Evolutionary conservation across 2,329 filamentous ascomycete species (phyloP), one percentile per base, ranked within the genome.

Genomic region (Pseudogymnoascus sp.): DNA sequence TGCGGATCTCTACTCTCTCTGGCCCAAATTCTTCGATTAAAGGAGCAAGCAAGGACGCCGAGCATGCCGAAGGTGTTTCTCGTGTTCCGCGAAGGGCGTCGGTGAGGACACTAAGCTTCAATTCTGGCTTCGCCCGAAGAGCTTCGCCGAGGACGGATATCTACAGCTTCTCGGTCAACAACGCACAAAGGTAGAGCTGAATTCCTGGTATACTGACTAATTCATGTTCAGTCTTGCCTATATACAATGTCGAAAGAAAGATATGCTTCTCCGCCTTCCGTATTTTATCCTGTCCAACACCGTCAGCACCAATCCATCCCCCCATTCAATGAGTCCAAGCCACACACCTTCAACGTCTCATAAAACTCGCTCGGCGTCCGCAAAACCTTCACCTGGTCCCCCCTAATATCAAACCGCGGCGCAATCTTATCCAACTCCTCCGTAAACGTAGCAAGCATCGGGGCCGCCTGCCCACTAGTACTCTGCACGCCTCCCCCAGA

Each of bases 191-290:
- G 33, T n/a, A 22, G 24, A 26, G 33, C 24, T 19, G 33, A 0
- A 1, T 28, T n/a, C 1, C 1, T n/a, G 59, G 26, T 63, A 33
- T 14, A 62, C 78, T 61, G 78, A 88, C 85, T 71, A 99, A 82
- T 70, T 98, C 95, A 75, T 88, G 83, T 76, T 99, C 95, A 1
- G 89, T 89, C 75, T 93, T 96, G 66, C 95, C 95, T 73, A 99
- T 95, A 74, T 99, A 99, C 61, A 99, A 79, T 0, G 95, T 99
- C n/a, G 93, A 96, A 60, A 99, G 79, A 74, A 96, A 99, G 68
- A 99, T 89, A 65, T 90, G 85, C 61, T 78, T 82, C 74, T 91
- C 85, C 8, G 95, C 95, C 66, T 83, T 84, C 61, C 84, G 84
- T 72, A 99, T 97, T 78, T 93, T 96, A 66, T 83, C 78, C 89